Base-by-base conservation (phyloP, 306 rosid species). In the Betula pendula region DNA sequence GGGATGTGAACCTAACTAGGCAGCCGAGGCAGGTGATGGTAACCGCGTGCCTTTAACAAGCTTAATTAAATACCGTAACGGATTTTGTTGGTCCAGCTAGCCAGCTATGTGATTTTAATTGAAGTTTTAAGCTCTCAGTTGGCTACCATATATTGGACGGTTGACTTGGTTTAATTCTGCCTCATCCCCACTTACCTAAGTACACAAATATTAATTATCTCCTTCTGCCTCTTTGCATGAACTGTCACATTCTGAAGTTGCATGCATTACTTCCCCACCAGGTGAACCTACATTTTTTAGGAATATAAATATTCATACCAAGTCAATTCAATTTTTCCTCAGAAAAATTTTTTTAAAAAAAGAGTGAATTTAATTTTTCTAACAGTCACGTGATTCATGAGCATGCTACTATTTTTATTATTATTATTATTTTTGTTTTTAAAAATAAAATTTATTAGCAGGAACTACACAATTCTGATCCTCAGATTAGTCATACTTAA, bases 21-120 rank as follows among this genome's bases (percentile, higher is more conserved):
- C 43, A 17, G 47, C 8, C 27, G 42, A 55, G 58, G 79, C 42
- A 80, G 83, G 75, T 47, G 72, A 22, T 11, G 51, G n/a, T 25
- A 14, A 75, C 59, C 72, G 76, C 75, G 80, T 80, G 84, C 31
- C 42, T 69, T 80, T 60, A 79, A 58, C 29, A 11, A 22, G 19
- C 24, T 17, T 38, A 16, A 17, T 66, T 75, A 42, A 74, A 60
- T 17, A 45, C 17, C 31, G 31, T 47, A 67, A 66, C 66, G 2
- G 20, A 51, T 33, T 35, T 33, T 14, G 68, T 67, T 76, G 67
- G 73, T 76, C 80, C 80, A 66, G 19, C 45, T 48, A 63, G 66
- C 80, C 80, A 66, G 19, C 45, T 48, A 63, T 3, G 24, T 1
- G 10, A 52, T 7, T 17, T 50, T 13, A 60, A 13, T 24, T 7